Percentiles rank a stretch among this genome's conserved stretches.
Evolutionary conservation across 177 flowering plant genomes (phyloP).

Genomic region (Tripterygium wilfordii): DNA sequence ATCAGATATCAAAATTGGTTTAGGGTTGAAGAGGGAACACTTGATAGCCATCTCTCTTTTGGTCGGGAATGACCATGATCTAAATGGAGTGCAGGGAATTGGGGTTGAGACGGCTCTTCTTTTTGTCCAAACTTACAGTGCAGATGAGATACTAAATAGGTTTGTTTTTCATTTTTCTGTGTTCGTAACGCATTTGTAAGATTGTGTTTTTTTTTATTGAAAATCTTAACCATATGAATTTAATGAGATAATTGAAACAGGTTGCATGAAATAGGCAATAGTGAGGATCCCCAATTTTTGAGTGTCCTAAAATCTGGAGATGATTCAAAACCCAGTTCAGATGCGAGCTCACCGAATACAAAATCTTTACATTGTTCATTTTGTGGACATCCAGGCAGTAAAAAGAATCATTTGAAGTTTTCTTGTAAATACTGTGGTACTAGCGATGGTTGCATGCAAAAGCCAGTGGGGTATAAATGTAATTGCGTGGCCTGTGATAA

Average conservation of each 20-base stretch:
- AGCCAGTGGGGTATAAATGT: constrained; percentile 68
- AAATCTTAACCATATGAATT: too few relatives aligned
- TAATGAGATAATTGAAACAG: too few relatives aligned
- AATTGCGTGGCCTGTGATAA: constrained; percentile 54
- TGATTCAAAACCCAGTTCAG: constrained; percentile 16
- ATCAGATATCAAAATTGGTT: constrained; percentile 81
- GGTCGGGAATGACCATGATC: constrained; percentile 85
- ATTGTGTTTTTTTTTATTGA: too few relatives aligned
- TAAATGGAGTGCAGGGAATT: constrained; percentile 75
- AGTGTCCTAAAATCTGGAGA: constrained; percentile 7
- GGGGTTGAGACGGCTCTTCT: constrained; percentile 79
- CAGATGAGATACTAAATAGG: constrained; percentile 74
- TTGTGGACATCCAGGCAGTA: constrained; percentile 96
- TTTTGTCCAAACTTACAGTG: constrained; percentile 56
- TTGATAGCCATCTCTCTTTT: constrained; percentile 81
- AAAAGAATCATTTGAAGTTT: constrained; percentile 55
- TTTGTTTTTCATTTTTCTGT: constrained; percentile 9
- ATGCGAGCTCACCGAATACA: constrained; percentile 27
- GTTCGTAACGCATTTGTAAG: not conserved
- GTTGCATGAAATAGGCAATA: constrained; percentile 55
- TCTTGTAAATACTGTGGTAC: constrained; percentile 60
- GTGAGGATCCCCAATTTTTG: constrained; percentile 13
- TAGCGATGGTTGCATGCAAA: constrained; percentile 41
- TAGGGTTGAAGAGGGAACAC: constrained; percentile 78
- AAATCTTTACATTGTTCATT: constrained; percentile 71